Evolutionary conservation across 176 grass and related monocot genomes (phyloP).

Genomic region (Phoenix roebelenii): DNA sequence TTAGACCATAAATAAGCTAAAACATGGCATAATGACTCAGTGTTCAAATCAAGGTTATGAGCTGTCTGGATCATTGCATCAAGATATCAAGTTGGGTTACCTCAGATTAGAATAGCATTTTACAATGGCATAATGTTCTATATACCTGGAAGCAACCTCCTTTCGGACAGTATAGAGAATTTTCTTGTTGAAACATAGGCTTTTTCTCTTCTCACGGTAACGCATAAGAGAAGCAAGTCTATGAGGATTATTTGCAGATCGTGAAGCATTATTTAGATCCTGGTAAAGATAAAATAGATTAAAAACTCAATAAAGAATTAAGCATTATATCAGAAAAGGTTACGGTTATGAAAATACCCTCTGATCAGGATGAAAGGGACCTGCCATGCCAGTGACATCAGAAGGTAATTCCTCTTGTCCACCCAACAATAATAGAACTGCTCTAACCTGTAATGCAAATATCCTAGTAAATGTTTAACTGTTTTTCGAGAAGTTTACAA

Average conservation of each 20-base stretch:
- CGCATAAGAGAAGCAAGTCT: slow-evolving; percentile 22
- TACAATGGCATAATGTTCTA: no score
- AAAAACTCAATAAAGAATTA: background rate
- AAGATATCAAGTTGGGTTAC: no score
- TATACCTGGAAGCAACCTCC: slow-evolving; percentile 27
- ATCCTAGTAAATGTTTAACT: no score
- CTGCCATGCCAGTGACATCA: slow-evolving; percentile 19
- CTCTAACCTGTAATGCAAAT: slow-evolving; percentile 24
- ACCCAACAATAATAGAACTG: slow-evolving; percentile 26
- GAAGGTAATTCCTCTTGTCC: slow-evolving; percentile 14
- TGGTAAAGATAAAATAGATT: slow-evolving; percentile 4
- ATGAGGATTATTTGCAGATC: slow-evolving; percentile 14
- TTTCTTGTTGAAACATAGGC: slow-evolving; percentile 20
- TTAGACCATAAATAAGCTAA: no score
- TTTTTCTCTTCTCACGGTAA: slow-evolving; percentile 33
- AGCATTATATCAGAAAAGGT: background rate
- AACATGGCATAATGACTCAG: no score
- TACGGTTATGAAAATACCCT: background rate
- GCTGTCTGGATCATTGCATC: no score
- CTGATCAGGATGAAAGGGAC: background rate
- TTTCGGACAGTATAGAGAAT: slow-evolving; percentile 26
- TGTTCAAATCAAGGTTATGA: no score
- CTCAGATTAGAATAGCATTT: no score
- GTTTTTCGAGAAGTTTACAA: no score
- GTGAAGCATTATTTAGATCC: slow-evolving; percentile 6